Evolutionary conservation across 2,329 filamentous ascomycete genomes (phyloP), one percentile per base, ranked within the genome.

Genomic region (Pestalotiopsis sp.): DNA sequence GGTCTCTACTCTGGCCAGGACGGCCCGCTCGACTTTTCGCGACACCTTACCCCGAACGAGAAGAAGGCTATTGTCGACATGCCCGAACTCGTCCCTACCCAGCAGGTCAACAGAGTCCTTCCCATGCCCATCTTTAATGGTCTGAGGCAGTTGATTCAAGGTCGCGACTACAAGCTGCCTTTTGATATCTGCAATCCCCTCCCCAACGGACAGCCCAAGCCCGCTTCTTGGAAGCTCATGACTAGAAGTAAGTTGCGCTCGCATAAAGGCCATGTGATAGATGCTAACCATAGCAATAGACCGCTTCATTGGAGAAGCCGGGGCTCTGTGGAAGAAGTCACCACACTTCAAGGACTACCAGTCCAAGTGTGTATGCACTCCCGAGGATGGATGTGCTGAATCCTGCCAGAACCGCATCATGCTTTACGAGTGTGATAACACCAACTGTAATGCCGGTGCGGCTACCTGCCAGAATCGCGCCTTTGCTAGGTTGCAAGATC

Each of bases 331-430:
- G 93, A 93, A 93, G 79, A 94, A 93, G 76, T 90, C 87, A 57
- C 92, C 92, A 49, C 89, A 91, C 69, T 88, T 91, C 73, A 90
- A 94, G 74, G 88, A 93, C 70, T 93, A 92, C 69, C 89, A 90
- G 68, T 93, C 91, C 69, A 91, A 90, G 77, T 97, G 94, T 77
- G 90, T 94, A 69, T 97, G 94, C 82, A 90, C 84, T 57, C 84
- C 88, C 6, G 92, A 95, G 66, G 90, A 91, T 67, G 94, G 94
- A 45, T 98, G 96, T 76, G 93, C 90, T 71, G 94, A 98, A 71
- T 88, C 92, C 75, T 99, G 96, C 81, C 93, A 97, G 77, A 99
- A 99, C 79, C 88, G 94, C 71, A 94, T 94, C 79, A 98, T 98
- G 94, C 90, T 97, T 68, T 98, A 98, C 79, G 96, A 99, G 82